Evolutionary conservation across 2,329 filamentous ascomycete species (phyloP), one percentile per base, ranked within the genome.

Genomic region (Hysterium pulicare): DNA sequence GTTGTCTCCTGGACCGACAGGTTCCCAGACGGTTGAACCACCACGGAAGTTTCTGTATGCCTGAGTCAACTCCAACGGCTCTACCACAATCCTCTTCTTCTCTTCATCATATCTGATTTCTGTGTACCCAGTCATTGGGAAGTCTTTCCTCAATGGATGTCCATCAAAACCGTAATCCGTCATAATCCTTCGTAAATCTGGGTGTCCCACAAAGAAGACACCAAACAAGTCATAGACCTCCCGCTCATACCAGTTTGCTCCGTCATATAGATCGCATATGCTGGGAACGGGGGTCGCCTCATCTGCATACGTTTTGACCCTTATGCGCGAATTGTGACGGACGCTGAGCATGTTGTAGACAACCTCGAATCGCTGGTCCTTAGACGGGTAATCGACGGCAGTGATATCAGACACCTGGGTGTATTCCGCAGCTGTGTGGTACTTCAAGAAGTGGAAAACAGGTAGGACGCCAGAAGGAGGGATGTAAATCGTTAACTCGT

Each of bases 131-230:
- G 93, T 96, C 67, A 98, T 74, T 17, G 93, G 93, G 75, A 98
- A 98, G 67, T 98, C 93, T 76, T 98, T 98, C 64, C 94, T 82
- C 65, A 98, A 74, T 32, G 93, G 93, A 73, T 98, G 93, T 40
- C 93, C 93, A 69, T 98, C 94, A 64, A 98, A 98, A 40, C 93
- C 93, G 69, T 98, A 98, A 69, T 98, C 93, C 53, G 93, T 98
- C 91, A 98, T 94, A 74, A 98, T 97, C 57, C 93, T 83, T 68
- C 93, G 83, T 58, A 98, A 77, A 73, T 98, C 94, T 30, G 93
- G 93, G 75, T 98, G 93, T 49, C 86, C 89, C 41, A 85, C 78
- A 72, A 98, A 98, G 78, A 97, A 96, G 54, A 98, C 90, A 51
- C 93, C 93, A 64, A 95, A 98, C 61, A 98, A 71, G 70, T 98